Base-by-base conservation (phyloP, 139 green algal species). In the Asterochloris erici region DNA sequence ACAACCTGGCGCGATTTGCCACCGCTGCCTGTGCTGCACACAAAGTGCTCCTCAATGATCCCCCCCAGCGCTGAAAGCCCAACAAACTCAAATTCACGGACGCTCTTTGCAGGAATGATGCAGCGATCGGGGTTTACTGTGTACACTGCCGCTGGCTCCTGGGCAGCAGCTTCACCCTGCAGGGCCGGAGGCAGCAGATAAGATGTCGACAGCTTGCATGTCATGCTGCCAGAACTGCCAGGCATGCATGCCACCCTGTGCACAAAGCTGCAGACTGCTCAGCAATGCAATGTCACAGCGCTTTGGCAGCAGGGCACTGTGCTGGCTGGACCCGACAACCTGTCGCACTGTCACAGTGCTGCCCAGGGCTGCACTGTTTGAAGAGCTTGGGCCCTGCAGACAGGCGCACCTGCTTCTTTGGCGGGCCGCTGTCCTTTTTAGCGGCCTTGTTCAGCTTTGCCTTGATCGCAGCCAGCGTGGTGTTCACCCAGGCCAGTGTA, bases 401-500 rank as follows among this genome's bases (percentile, higher is more conserved):
- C 38, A 54, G 38, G 38, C 38, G 38, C 38, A 54, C 38, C 38
- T 54, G 38, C 38, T 54, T 54, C 38, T 54, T 54, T 54, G 38
- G 38, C 38, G 38, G 38, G 38, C 38, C 66, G 4, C 19, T 21
- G 1, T 24, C 66, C 19, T 70, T 80, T 62, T 80, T 80, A 2
- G 68, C 24, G 24, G 60, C 76, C 60, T 80, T 80, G 17, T 61
- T 14, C 24, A 60, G 60, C 76, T 80, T 80, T 61, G 60, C 54
- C 76, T 70, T 80, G 11, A 70, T 12, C 11, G 76, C 76, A 70
- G 76, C 76, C 68, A 69, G 60, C 60, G 61, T 81, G 82, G 83
- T 23, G 19, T 93, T 93, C n/a, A 26, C 84, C 92, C 93, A 95
- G 21, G 73, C 21, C 11, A 96, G 79, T 54, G 75, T 82, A 26